Percentiles rank a stretch among this genome's conserved stretches.
These are phyloP conservation scores for Lachancea dasiensis DNA, from an alignment of 805 yeast species.

Conservation along the genomic window DNA sequence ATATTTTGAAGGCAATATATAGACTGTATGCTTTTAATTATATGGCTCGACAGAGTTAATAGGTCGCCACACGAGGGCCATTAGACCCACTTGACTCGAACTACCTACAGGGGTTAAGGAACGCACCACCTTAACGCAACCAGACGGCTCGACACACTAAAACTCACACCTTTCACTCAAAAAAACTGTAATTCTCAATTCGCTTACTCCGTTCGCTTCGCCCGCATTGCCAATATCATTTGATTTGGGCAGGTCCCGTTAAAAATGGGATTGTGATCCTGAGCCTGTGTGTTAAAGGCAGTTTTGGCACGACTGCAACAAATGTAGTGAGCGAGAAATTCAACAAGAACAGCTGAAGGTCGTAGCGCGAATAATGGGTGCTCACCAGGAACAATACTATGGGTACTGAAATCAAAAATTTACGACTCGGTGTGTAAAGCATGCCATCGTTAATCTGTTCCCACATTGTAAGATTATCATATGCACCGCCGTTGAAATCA, in stretches of 20 bases:
- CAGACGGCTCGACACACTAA: not conserved
- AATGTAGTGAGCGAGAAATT: conserved; percentile 72
- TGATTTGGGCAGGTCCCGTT: conserved; percentile 35
- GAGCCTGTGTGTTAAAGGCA: conserved; percentile 75
- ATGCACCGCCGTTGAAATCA: conserved; percentile 94
- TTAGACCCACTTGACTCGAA: too few species aligned
- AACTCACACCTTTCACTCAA: too few species aligned
- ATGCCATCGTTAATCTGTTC: conserved; percentile 94
- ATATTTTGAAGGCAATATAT: not conserved
- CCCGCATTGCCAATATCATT: too few species aligned
- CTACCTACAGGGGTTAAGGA: too few species aligned
- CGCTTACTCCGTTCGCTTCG: too few species aligned
- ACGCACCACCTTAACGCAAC: too few species aligned
- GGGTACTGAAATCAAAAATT: conserved; percentile 89
- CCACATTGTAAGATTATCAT: conserved; percentile 96
- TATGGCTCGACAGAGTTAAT: too few species aligned
- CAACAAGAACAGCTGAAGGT: conserved; percentile 66
- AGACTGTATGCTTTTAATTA: not conserved
- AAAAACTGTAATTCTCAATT: too few species aligned
- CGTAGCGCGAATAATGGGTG: conserved; percentile 87
- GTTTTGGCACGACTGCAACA: conserved; percentile 84
- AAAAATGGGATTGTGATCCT: conserved; percentile 56
- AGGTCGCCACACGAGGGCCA: too few species aligned
- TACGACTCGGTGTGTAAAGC: conserved; percentile 94
- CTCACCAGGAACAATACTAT: conserved; percentile 76